Conservation (phyloP, 2,329 filamentous ascomycete species). For the Aquanectria penicillioides region DNA sequence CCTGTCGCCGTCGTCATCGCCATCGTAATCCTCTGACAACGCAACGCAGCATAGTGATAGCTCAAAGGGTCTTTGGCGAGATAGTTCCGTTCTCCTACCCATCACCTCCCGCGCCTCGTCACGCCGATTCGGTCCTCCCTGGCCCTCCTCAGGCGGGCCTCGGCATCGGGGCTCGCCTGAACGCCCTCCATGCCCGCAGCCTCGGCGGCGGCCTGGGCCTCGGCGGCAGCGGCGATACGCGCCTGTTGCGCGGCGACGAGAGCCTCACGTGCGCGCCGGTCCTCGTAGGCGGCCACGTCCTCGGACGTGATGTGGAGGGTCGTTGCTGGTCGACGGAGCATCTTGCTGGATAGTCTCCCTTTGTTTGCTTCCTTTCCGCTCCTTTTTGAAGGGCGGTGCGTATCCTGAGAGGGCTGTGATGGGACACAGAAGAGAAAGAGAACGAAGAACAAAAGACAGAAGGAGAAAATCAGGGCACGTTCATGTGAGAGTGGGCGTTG, state of each 20-base stretch:
- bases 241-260: conserved; percentile 47
- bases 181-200: conserved; percentile 43
- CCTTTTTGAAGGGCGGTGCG: too few relatives aligned
- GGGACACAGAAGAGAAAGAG: too few relatives aligned
- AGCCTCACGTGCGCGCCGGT: conserved; percentile 61
- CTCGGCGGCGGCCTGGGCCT: conserved; percentile 28
- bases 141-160: conserved; percentile 40
- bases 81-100: too few relatives aligned
- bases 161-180: conserved; percentile 40
- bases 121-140: conserved; percentile 54
- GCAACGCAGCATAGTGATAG: too few relatives aligned
- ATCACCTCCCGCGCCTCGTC: conserved; percentile 31
- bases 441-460: neutral
- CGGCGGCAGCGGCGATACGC: conserved; percentile 37
- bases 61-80: too few relatives aligned
- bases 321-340: conserved; percentile 76
- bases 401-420: too few relatives aligned
- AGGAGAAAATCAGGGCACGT: too few relatives aligned
- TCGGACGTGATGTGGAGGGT: conserved; percentile 74
- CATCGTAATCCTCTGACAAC: too few relatives aligned
- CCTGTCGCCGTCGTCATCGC: neutral
- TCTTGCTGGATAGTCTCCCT: conserved; percentile 44
- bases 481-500: too few relatives aligned
- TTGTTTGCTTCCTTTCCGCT: neutral
- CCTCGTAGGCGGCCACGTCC: conserved; percentile 77